phyloP scores from a whole-genome alignment of 768 basidiomycete genomes.

The Floccularia luteovirens region DNA sequence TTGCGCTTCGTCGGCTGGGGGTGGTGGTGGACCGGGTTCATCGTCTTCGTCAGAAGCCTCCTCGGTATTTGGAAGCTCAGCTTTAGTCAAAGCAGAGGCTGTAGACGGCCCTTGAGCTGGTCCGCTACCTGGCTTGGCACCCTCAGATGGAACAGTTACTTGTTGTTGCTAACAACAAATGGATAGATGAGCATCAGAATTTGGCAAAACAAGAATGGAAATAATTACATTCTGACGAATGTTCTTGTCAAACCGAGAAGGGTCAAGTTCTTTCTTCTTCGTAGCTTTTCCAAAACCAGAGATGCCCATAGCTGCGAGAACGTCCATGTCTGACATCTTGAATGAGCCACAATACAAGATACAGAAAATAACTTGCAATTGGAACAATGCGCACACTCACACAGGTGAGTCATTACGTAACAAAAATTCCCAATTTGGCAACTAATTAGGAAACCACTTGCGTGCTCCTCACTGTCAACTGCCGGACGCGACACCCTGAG shows the following conservation, averaged over 20 bases:
- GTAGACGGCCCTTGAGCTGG: slow-evolving; percentile 11
- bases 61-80: slow-evolving; percentile 4
- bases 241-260: slow-evolving; percentile 72
- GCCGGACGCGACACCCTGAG: too few species aligned
- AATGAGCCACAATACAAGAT: not conserved
- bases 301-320: slow-evolving; percentile 81
- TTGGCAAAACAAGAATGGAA: not conserved
- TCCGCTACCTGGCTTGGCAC: slow-evolving; percentile 6
- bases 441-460: too few species aligned
- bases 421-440: too few species aligned
- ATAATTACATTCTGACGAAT: slow-evolving; percentile 42
- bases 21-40: slow-evolving; percentile 17
- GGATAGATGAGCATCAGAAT: not conserved
- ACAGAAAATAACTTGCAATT: too few species aligned
- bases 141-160: not conserved
- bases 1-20: slow-evolving; percentile 9
- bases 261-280: slow-evolving; percentile 63
- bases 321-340: slow-evolving; percentile 47
- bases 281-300: slow-evolving; percentile 73
- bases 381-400: too few species aligned
- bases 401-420: too few species aligned
- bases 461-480: too few species aligned
- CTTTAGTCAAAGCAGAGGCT: not conserved
- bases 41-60: slow-evolving; percentile 8
- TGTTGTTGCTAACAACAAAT: not conserved